These are phyloP conservation scores for Trametes versicolor DNA, from an alignment of 1,284 basidiomycete genomes.

Conservation along the genomic window DNA sequence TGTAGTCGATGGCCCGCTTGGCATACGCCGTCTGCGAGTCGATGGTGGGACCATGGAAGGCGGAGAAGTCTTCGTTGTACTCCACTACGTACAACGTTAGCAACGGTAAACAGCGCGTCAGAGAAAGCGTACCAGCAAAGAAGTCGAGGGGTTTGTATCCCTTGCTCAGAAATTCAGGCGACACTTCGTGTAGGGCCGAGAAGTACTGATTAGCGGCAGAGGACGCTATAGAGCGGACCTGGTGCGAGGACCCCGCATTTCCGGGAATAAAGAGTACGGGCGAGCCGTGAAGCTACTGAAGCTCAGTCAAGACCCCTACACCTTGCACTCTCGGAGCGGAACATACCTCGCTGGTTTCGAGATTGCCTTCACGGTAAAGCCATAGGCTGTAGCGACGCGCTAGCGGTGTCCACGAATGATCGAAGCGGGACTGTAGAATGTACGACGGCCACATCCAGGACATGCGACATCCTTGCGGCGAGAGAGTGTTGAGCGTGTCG, in stretches of 20 bases:
- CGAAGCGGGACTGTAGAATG: slow-evolving; percentile 70
- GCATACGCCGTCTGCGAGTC: slow-evolving; percentile 87
- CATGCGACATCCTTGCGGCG: slow-evolving; percentile 94
- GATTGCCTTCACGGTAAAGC: slow-evolving; percentile 92
- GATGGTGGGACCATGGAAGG: slow-evolving; percentile 92
- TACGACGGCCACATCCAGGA: slow-evolving; percentile 97
- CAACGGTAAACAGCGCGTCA: neutral
- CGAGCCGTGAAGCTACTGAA: slow-evolving; percentile 58
- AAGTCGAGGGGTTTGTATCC: slow-evolving; percentile 77
- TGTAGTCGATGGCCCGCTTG: slow-evolving; percentile 76
- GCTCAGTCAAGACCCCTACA: slow-evolving; percentile 33
- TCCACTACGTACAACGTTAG: slow-evolving; percentile 67
- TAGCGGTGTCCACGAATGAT: slow-evolving; percentile 73
- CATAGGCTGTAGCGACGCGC: slow-evolving; percentile 84
- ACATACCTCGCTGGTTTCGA: slow-evolving; percentile 75
- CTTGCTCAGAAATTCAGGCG: slow-evolving; percentile 59
- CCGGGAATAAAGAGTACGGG: slow-evolving; percentile 98
- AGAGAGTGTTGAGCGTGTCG: slow-evolving; percentile 41
- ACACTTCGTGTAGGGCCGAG: slow-evolving; percentile 59
- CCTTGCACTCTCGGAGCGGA: slow-evolving; percentile 16
- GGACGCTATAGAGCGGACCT: slow-evolving; percentile 95
- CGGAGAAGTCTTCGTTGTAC: slow-evolving; percentile 97
- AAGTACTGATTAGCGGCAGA: slow-evolving; percentile 88
- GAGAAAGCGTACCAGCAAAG: slow-evolving; percentile 71
- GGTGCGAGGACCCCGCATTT: slow-evolving; percentile 95